These are phyloP conservation scores for Diplodia corticola DNA, from an alignment of 2,329 filamentous ascomycete genomes.

Conservation along the genomic window DNA sequence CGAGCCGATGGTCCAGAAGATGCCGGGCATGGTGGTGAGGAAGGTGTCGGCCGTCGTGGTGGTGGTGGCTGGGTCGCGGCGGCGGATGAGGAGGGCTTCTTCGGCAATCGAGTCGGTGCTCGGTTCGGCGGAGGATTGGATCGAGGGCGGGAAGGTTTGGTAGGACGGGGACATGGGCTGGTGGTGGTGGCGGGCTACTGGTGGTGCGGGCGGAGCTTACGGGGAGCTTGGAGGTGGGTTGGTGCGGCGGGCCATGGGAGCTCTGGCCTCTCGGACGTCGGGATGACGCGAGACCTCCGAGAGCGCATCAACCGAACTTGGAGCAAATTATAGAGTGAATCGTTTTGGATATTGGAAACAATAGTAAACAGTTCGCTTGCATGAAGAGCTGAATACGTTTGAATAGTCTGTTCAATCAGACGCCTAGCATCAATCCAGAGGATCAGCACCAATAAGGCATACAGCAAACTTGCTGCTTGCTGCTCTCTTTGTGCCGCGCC, in stretches of 20 bases:
- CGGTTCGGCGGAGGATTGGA: background rate
- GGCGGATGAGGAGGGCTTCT: background rate
- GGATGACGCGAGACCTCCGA: background rate
- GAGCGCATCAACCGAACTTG: too few species aligned
- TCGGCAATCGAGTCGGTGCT: background rate
- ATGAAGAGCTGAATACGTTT: too few species aligned
- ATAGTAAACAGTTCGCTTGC: too few species aligned
- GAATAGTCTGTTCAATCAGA: too few species aligned
- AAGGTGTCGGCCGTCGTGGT: background rate
- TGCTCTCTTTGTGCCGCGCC: too few species aligned
- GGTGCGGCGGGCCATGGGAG: background rate
- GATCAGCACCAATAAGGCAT: too few species aligned
- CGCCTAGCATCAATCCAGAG: too few species aligned
- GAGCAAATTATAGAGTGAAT: too few species aligned
- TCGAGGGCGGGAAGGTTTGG: background rate
- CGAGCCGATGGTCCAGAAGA: constrained; percentile 63
- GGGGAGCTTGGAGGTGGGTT: background rate
- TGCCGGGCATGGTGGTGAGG: constrained; percentile 33
- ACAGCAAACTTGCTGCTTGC: too few species aligned
- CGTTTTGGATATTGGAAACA: too few species aligned
- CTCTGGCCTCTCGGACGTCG: background rate
- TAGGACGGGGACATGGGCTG: background rate
- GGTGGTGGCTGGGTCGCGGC: background rate
- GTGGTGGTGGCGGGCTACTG: background rate
- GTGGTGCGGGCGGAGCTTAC: background rate